Conservation (phyloP, 441 rosid species). For the Breynia disticha region DNA sequence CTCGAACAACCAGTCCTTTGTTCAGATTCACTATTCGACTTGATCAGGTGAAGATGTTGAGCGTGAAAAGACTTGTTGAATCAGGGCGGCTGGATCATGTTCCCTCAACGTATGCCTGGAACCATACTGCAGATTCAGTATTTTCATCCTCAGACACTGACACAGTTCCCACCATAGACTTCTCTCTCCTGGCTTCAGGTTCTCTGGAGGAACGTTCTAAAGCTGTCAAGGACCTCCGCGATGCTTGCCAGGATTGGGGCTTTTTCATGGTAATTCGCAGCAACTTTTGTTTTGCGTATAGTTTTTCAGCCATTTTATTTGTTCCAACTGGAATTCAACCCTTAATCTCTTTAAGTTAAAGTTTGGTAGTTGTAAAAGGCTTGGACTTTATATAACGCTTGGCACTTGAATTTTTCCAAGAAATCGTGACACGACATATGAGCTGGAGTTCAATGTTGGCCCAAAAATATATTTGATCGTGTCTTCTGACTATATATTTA, state of each 20-base stretch:
- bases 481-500: not conserved
- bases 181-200: conserved; percentile 22
- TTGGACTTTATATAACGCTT: no score
- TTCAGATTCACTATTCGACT: not conserved
- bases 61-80: conserved; percentile 1
- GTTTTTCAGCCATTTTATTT: no score
- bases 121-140: not conserved
- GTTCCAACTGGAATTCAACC: no score
- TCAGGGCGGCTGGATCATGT: not conserved
- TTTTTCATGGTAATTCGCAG: conserved; percentile 26
- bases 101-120: conserved; percentile 2
- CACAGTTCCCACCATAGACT: conserved; percentile 15
- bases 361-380: no score
- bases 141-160: not conserved
- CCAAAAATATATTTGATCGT: no score
- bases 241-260: conserved; percentile 36
- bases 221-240: conserved; percentile 17
- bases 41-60: not conserved
- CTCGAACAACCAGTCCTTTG: not conserved
- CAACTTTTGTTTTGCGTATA: not conserved
- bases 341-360: no score
- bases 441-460: no score
- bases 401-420: no score
- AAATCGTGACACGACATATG: no score
- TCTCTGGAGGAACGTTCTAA: conserved; percentile 16